Percentiles rank a stretch among this genome's conserved stretches.
Evolutionary conservation across 805 yeast genomes (phyloP).

Genomic region (Saturnispora mendoncae): DNA sequence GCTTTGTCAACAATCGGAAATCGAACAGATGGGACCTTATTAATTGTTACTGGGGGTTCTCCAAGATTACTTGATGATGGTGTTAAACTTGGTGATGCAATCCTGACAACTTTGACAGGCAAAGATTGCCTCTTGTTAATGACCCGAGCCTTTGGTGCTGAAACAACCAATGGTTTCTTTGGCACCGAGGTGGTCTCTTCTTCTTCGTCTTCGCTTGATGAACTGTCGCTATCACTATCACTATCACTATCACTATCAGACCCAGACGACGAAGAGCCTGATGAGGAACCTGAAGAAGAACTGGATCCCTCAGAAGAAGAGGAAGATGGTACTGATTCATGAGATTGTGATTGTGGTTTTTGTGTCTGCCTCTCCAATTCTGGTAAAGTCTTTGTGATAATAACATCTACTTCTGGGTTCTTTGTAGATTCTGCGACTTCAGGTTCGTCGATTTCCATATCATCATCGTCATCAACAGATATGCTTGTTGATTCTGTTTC

Average conservation of each 20-base stretch:
- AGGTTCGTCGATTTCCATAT: conserved; percentile 2
- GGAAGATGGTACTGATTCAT: conserved; percentile 8
- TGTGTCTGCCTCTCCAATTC: too few species aligned
- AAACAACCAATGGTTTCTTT: conserved; percentile 35
- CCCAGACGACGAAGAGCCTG: conserved; percentile 9
- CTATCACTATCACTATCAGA: conserved; percentile 9
- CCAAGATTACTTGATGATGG: neutral
- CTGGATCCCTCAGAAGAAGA: conserved; percentile 6
- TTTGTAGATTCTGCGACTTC: neutral
- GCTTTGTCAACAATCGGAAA: conserved; percentile 3
- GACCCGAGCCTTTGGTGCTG: conserved; percentile 30
- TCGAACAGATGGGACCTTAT: neutral
- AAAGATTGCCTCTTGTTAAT: conserved; percentile 15
- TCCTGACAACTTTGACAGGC: conserved; percentile 5
- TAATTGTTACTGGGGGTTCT: neutral
- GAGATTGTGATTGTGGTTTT: neutral
- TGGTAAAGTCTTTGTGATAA: too few species aligned
- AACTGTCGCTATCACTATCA: conserved; percentile 9
- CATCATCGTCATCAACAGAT: conserved; percentile 11
- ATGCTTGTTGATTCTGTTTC: too few species aligned
- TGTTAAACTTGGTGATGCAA: conserved; percentile 4
- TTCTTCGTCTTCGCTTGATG: conserved; percentile 17
- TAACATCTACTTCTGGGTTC: neutral
- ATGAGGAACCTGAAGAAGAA: neutral
- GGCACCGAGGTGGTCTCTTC: conserved; percentile 1